Conservation (phyloP, 2,329 filamentous ascomycete species). For the Bimuria novae-zelandiae region DNA sequence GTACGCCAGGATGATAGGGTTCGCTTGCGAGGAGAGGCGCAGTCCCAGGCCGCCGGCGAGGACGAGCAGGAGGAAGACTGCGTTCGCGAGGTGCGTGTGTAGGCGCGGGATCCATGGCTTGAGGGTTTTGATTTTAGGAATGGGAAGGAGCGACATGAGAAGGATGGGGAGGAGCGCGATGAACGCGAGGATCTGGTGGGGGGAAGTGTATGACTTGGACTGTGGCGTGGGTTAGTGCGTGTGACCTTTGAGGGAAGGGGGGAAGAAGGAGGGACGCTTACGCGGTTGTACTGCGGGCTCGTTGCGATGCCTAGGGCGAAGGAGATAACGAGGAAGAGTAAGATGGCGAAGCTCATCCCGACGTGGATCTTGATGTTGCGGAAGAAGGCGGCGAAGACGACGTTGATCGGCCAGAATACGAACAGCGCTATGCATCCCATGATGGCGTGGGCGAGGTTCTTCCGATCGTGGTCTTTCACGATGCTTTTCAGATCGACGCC, state of each 20-base stretch:
- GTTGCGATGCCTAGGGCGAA: constrained; percentile 51
- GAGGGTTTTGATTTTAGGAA: constrained; percentile 26
- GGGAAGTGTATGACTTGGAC: constrained; percentile 49
- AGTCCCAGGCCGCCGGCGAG: constrained; percentile 42
- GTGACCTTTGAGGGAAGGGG: not conserved
- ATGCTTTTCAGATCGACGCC: constrained; percentile 30
- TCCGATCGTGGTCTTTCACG: constrained; percentile 33
- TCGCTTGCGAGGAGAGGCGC: constrained; percentile 29
- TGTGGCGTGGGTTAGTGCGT: constrained; percentile 26
- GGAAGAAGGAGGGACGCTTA: constrained; percentile 26
- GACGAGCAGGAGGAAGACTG: constrained; percentile 32
- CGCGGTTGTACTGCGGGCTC: constrained; percentile 46
- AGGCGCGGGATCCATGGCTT: constrained; percentile 43
- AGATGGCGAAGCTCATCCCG: constrained; percentile 44
- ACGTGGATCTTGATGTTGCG: constrained; percentile 50
- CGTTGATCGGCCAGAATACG: constrained; percentile 37
- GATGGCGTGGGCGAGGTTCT: constrained; percentile 37
- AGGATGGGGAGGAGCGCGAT: constrained; percentile 38
- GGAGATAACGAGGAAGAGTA: constrained; percentile 44
- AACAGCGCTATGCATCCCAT: constrained; percentile 41
- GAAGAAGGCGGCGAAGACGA: constrained; percentile 45
- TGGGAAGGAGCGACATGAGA: constrained; percentile 33
- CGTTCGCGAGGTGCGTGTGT: constrained; percentile 50
- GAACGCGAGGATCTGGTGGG: constrained; percentile 56
- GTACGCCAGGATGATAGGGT: constrained; percentile 34